phyloP scores from a whole-genome alignment of 768 basidiomycete genomes.

The Rhodotorula graminis region DNA sequence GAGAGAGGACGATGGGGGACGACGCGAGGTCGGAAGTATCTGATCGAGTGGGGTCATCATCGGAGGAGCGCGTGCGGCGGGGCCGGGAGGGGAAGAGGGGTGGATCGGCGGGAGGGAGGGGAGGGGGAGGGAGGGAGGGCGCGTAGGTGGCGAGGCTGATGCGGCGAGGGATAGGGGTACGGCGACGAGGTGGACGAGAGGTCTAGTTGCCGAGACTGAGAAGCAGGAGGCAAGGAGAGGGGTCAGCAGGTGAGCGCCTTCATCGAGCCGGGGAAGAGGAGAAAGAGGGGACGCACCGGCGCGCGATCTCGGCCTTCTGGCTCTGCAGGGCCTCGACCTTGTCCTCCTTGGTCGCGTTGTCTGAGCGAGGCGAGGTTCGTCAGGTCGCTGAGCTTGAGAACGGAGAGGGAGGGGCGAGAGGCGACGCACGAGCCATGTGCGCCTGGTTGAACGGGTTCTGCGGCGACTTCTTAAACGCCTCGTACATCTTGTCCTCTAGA shows the following conservation, averaged over 20 bases:
- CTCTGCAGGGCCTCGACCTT: constrained; percentile 47
- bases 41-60: constrained; percentile 8
- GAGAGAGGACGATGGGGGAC: too few species aligned
- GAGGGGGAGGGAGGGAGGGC: not conserved
- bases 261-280: too few species aligned
- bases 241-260: too few species aligned
- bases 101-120: too few species aligned
- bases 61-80: not conserved
- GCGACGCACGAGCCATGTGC: constrained; percentile 37
- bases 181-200: not conserved
- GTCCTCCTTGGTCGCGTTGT: constrained; percentile 51
- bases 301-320: constrained; percentile 29
- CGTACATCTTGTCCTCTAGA: constrained; percentile 46
- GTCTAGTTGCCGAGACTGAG: too few species aligned
- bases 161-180: not conserved
- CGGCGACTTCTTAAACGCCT: constrained; percentile 48
- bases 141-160: not conserved
- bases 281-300: not conserved
- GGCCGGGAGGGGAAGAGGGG: not conserved
- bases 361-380: not conserved
- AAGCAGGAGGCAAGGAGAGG: not conserved
- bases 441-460: constrained; percentile 50
- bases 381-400: not conserved
- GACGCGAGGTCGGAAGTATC: constrained; percentile 4
- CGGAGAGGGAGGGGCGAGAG: constrained; percentile 9